These are phyloP conservation scores for Cercospora sp. DNA, from an alignment of 2,329 filamentous ascomycete genomes.

Conservation along the genomic window DNA sequence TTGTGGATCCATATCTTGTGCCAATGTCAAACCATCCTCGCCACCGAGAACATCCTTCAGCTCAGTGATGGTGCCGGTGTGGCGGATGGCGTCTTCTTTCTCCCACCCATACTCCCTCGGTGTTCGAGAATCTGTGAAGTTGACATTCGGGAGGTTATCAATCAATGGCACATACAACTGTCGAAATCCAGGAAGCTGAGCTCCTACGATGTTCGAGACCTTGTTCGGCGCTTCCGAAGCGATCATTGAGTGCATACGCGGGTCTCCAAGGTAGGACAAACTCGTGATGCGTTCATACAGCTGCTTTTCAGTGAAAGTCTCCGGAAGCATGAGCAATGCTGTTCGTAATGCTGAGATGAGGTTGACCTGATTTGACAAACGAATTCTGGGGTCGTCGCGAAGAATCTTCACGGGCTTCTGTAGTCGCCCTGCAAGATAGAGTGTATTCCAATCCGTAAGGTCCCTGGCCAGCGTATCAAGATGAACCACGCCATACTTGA, in stretches of 20 bases:
- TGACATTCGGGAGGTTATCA: conserved; percentile 83
- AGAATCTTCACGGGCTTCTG: conserved; percentile 99
- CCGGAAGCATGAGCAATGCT: conserved; percentile 80
- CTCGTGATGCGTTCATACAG: conserved; percentile 89
- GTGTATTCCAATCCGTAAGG: conserved; percentile 84
- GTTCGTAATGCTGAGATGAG: conserved; percentile 88
- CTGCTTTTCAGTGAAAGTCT: conserved; percentile 79
- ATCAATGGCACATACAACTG: conserved; percentile 87
- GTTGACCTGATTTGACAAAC: conserved; percentile 94
- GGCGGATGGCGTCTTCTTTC: conserved; percentile 41
- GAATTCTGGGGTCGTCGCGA: conserved; percentile 86
- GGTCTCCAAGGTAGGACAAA: conserved; percentile 91
- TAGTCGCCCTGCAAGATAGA: conserved; percentile 93
- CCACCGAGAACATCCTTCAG: conserved; percentile 57
- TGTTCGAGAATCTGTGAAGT: conserved; percentile 67
- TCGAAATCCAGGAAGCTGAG: conserved; percentile 89
- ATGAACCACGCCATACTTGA: conserved; percentile 98
- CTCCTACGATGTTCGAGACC: conserved; percentile 87
- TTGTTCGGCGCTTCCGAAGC: conserved; percentile 78
- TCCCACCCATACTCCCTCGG: conserved; percentile 45
- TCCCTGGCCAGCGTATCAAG: conserved; percentile 85
- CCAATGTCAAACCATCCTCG: conserved; percentile 67
- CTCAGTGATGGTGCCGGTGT: conserved; percentile 43
- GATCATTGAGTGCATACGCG: conserved; percentile 80
- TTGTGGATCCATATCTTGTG: conserved; percentile 89